Conservation (phyloP, 768 basidiomycete genomes). For the Psilocybe azurescens region DNA sequence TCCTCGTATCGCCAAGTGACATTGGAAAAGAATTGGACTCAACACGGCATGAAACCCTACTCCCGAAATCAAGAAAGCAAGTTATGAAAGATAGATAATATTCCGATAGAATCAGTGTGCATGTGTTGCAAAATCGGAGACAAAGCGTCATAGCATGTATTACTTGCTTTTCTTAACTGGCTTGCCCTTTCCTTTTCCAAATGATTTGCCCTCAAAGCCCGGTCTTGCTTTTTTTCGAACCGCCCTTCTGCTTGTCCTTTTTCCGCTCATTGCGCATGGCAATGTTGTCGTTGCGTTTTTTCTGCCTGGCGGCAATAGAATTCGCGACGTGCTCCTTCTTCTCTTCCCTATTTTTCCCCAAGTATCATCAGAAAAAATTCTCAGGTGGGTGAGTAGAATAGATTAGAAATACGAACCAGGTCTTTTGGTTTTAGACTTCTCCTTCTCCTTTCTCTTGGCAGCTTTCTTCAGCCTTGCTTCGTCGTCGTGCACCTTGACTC, state of each 20-base stretch:
- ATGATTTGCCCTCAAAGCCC: constrained; percentile 87
- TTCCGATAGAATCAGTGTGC: not conserved
- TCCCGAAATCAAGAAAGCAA: too few relatives aligned
- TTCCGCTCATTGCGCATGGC: constrained; percentile 81
- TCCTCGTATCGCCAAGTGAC: too few relatives aligned
- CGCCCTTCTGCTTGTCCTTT: constrained; percentile 57
- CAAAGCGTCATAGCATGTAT: constrained; percentile 5
- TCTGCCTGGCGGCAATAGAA: constrained; percentile 84
- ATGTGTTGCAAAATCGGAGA: not conserved
- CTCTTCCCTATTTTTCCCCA: constrained; percentile 68
- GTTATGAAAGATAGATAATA: not conserved
- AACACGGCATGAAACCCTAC: too few relatives aligned
- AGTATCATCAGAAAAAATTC: constrained; percentile 4
- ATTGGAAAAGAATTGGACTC: too few relatives aligned
- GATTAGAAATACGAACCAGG: constrained; percentile 64
- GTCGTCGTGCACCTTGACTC: constrained; percentile 91
- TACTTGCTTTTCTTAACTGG: constrained; percentile 39
- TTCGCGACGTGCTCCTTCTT: constrained; percentile 79
- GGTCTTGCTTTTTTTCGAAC: constrained; percentile 71
- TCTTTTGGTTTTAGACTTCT: constrained; percentile 84
- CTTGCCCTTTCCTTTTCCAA: constrained; percentile 59
- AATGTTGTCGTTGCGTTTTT: constrained; percentile 92
- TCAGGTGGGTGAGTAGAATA: constrained; percentile 2
- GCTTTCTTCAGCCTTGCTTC: constrained; percentile 89
- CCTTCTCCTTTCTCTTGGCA: constrained; percentile 90